phyloP scores from a whole-genome alignment of 768 basidiomycete genomes.

The Panaeolus cyanescens region DNA sequence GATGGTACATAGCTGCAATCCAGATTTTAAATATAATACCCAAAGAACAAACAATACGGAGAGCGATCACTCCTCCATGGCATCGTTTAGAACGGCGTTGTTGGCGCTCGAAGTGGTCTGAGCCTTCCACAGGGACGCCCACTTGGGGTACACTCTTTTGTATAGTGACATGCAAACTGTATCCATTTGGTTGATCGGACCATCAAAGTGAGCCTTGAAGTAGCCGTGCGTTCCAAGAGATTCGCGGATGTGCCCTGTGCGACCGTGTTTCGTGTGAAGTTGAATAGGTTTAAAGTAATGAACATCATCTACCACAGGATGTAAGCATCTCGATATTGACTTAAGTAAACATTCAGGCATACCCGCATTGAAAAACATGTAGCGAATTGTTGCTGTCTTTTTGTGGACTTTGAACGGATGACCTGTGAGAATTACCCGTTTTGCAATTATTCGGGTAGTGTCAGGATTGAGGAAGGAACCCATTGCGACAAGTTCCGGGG shows the following conservation, averaged over 20 bases:
- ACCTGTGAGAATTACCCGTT: conserved; percentile 93
- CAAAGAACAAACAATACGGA: too few relatives aligned
- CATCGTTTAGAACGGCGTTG: conserved; percentile 18
- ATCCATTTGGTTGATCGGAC: conserved; percentile 94
- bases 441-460: conserved; percentile 88
- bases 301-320: conserved; percentile 65
- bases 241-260: conserved; percentile 87
- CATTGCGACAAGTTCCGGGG: conserved; percentile 84
- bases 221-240: conserved; percentile 97
- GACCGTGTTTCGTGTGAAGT: conserved; percentile 88
- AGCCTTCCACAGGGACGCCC: conserved; percentile 58
- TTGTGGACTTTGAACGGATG: conserved; percentile 98
- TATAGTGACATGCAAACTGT: conserved; percentile 95
- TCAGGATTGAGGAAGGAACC: conserved; percentile 88
- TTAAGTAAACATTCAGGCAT: conserved; percentile 16
- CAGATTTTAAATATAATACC: neutral
- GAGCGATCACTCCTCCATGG: conserved; percentile 44
- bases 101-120: neutral
- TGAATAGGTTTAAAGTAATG: conserved; percentile 93
- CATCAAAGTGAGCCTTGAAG: conserved; percentile 96
- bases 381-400: conserved; percentile 94
- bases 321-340: conserved; percentile 9
- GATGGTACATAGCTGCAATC: neutral
- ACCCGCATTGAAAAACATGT: conserved; percentile 97
- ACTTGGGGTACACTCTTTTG: conserved; percentile 93